Base-by-base conservation (phyloP, 441 rosid species). In the Populus tomentosa region DNA sequence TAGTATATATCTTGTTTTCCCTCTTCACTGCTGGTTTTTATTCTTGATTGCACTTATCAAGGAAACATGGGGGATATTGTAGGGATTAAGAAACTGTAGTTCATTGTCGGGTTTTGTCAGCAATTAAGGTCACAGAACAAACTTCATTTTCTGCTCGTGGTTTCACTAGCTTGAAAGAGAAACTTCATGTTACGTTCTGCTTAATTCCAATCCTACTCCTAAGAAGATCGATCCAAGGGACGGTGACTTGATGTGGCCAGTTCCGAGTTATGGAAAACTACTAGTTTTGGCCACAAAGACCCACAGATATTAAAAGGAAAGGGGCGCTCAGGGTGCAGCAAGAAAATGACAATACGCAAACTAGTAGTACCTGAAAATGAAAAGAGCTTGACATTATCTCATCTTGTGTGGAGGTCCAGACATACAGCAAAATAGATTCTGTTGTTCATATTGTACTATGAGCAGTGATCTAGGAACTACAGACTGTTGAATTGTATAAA, bases 301-400 rank as follows among this genome's bases (percentile, higher is more conserved):
- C 9, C 61, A 18, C 61, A 18, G 61, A 7, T 59, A n/a, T 21
- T 8, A 59, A 21, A 7, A 59, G 64, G 21, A n/a, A n/a, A n/a
- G n/a, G 20, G 21, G 30, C 8, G 71, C 20, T 36, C 21, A 5
- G 20, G 21, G 21, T 16, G 23, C 16, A 35, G 35, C 72, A 75
- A 53, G 72, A 75, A 67, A 53, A 75, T 21, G 78, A 68, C 78
- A 67, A 4, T 3, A 13, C 20, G 30, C 21, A n/a, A n/a, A n/a
- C n/a, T n/a, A n/a, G n/a, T n/a, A n/a, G n/a, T n/a, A n/a, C n/a
- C n/a, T n/a, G n/a, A n/a, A n/a, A n/a, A 16, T 73, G 70, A 73
- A 38, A 23, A 35, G 18, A 26, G 69, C 70, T 63, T 16, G 76
- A 38, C 59, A 18, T 24, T 38, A 30, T 24, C 9, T 24, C 5